phyloP scores from a whole-genome alignment of 805 yeast genomes.

The Lipomyces starkeyi region DNA sequence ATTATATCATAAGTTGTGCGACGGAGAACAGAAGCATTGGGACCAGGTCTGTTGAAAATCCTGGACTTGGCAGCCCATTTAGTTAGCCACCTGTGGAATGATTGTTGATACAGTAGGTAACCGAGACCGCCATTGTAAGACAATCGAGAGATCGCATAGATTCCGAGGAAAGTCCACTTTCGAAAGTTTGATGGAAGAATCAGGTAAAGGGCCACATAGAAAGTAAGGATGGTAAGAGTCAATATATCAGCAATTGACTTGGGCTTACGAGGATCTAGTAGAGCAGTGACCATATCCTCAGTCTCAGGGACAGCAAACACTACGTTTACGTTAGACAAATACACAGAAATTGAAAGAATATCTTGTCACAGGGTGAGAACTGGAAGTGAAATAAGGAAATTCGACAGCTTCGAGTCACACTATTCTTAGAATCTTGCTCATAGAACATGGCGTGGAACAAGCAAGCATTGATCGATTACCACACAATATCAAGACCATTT shows the following conservation, averaged over 20 bases:
- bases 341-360: background rate
- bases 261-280: conserved; percentile 74
- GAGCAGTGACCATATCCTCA: conserved; percentile 81
- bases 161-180: conserved; percentile 53
- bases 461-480: background rate
- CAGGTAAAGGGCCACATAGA: conserved; percentile 45
- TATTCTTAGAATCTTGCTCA: background rate
- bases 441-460: background rate
- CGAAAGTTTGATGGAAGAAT: conserved; percentile 42
- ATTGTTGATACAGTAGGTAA: conserved; percentile 65
- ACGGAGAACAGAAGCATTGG: conserved; percentile 23
- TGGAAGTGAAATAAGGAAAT: no score
- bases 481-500: background rate
- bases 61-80: conserved; percentile 54
- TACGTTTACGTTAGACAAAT: conserved; percentile 8
- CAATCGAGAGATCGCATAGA: conserved; percentile 76
- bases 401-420: background rate
- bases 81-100: conserved; percentile 61
- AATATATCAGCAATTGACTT: conserved; percentile 70
- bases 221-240: conserved; percentile 56
- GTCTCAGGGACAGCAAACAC: conserved; percentile 61
- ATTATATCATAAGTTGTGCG: conserved; percentile 51
- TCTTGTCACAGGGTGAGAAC: background rate
- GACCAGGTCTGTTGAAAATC: conserved; percentile 51
- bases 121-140: conserved; percentile 85